A percentile compares a stretch with the other conserved stretches of the same genome.
Evolutionary conservation across 495 filamentous ascomycete genomes (phyloP).

Genomic region (Cercophora scortea): DNA sequence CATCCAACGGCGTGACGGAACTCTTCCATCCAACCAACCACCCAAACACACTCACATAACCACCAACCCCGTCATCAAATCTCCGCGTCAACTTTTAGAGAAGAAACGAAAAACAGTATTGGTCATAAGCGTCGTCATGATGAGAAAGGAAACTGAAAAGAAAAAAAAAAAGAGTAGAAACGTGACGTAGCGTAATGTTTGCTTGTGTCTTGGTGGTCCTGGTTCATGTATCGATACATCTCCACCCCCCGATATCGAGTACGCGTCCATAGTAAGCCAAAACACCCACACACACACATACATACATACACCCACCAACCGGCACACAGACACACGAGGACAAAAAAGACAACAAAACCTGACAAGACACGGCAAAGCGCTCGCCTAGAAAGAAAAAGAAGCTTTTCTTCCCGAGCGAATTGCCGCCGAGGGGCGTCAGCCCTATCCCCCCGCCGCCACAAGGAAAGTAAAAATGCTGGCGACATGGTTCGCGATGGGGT

Average conservation of each 20-base stretch:
- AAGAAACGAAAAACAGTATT: slow-evolving; percentile 4
- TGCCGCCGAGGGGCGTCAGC: too few relatives aligned
- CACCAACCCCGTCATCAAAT: background rate
- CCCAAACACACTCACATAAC: background rate
- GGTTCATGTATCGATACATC: background rate
- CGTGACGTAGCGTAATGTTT: background rate
- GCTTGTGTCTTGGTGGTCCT: slow-evolving; percentile 4
- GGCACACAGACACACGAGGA: too few relatives aligned
- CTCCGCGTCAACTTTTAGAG: slow-evolving; percentile 10
- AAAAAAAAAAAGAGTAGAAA: slow-evolving; percentile 4
- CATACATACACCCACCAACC: too few relatives aligned
- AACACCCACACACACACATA: too few relatives aligned
- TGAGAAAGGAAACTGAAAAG: slow-evolving; percentile 6
- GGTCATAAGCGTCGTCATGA: slow-evolving; percentile 28
- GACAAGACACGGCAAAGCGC: too few relatives aligned
- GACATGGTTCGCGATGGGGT: background rate
- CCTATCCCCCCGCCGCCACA: background rate
- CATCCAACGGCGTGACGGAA: background rate
- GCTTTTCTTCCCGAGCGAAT: too few relatives aligned
- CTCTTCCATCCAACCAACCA: background rate
- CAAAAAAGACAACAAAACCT: too few relatives aligned
- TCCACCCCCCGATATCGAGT: background rate
- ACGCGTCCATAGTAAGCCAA: background rate
- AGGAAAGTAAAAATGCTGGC: background rate
- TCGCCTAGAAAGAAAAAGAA: too few relatives aligned